Conservation (phyloP, 2,329 filamentous ascomycete genomes). For the Ilyonectria sp. region DNA sequence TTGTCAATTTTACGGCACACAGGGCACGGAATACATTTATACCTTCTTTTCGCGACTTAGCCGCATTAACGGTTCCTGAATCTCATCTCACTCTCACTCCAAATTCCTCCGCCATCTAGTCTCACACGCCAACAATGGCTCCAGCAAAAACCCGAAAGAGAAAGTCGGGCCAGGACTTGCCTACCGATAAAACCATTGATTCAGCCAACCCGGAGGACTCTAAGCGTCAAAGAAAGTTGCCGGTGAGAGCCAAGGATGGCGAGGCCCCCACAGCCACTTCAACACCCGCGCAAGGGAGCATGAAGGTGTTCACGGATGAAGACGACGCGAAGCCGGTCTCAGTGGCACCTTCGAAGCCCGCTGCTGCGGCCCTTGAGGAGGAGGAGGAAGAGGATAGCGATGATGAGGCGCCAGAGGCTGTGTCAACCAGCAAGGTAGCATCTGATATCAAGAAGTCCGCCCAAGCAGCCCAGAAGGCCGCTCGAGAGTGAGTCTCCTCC, state of each 20-base stretch:
- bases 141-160: conserved; percentile 49
- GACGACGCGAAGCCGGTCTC: conserved; percentile 44
- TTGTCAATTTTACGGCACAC: not conserved
- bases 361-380: conserved; percentile 40
- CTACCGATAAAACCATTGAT: conserved; percentile 27
- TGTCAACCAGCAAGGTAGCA: conserved; percentile 68
- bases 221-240: conserved; percentile 50
- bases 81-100: conserved; percentile 14
- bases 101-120: conserved; percentile 18
- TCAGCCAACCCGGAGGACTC: conserved; percentile 34
- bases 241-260: conserved; percentile 53
- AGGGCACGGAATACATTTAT: not conserved
- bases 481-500: conserved; percentile 62
- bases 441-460: conserved; percentile 62
- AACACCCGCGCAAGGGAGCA: conserved; percentile 43
- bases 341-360: conserved; percentile 26
- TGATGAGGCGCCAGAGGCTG: conserved; percentile 71
- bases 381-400: conserved; percentile 62
- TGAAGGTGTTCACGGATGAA: conserved; percentile 55
- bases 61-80: not conserved
- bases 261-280: conserved; percentile 33
- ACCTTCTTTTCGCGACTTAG: not conserved
- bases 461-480: conserved; percentile 64
- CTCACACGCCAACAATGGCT: conserved; percentile 38
- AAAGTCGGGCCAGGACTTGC: conserved; percentile 45